These are phyloP conservation scores for Hawksworthiomyces lignivorus DNA, from an alignment of 2,329 filamentous ascomycete genomes.

Conservation along the genomic window DNA sequence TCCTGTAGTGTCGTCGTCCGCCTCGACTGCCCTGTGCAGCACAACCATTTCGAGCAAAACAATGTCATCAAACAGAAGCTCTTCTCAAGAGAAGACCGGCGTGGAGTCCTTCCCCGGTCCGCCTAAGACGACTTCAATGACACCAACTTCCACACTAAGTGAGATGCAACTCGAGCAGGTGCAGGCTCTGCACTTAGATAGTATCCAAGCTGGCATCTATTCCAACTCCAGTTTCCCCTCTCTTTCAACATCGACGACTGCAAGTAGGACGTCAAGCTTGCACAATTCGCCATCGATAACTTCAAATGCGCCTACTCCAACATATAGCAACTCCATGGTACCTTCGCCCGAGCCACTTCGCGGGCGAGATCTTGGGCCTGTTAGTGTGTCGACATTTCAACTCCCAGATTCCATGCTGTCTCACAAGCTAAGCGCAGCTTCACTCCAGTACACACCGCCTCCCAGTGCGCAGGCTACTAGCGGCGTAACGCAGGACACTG, in stretches of 20 bases:
- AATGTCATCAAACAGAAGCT: constrained; percentile 9
- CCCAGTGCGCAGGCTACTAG: constrained; percentile 33
- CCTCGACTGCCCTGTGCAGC: constrained; percentile 1
- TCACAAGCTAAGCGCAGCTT: constrained; percentile 51
- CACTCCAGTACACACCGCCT: constrained; percentile 46
- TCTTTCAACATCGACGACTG: constrained; percentile 22
- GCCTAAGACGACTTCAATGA: neutral
- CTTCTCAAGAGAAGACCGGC: constrained; percentile 3
- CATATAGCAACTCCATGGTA: constrained; percentile 56
- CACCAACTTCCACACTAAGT: no score
- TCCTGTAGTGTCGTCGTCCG: constrained; percentile 4
- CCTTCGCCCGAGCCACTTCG: constrained; percentile 57
- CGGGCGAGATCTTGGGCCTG: constrained; percentile 44
- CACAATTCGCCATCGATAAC: constrained; percentile 52
- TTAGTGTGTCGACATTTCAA: constrained; percentile 50
- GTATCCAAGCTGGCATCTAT: no score
- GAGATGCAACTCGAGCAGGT: no score
- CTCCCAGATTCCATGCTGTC: constrained; percentile 66
- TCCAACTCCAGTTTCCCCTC: constrained; percentile 3
- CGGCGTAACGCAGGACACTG: constrained; percentile 43
- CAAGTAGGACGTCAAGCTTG: constrained; percentile 49
- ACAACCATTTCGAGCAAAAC: constrained; percentile 1
- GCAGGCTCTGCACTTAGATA: neutral
- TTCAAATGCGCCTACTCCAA: constrained; percentile 40
- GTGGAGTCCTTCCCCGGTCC: no score